phyloP scores from a whole-genome alignment of 2,329 filamentous ascomycete genomes.

The Penicillium brevicompactum region DNA sequence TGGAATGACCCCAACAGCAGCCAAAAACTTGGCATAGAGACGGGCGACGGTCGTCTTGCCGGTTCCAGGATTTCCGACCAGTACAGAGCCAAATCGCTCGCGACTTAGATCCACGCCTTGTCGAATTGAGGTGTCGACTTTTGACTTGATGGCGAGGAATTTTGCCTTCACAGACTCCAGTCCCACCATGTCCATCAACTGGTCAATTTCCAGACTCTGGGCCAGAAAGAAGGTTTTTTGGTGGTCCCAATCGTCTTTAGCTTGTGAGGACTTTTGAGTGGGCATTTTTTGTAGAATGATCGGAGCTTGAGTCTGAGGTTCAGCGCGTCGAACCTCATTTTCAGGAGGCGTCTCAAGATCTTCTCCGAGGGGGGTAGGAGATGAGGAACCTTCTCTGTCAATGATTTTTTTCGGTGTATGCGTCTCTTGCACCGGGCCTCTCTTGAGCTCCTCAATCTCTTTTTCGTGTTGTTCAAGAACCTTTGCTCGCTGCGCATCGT shows the following conservation, averaged over 20 bases:
- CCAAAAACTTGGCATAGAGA: slow-evolving; percentile 67
- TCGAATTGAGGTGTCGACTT: slow-evolving; percentile 61
- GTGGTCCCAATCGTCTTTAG: slow-evolving; percentile 61
- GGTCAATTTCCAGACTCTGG: slow-evolving; percentile 58
- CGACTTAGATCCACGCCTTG: slow-evolving; percentile 58
- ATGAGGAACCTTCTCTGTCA: background rate
- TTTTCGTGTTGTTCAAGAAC: slow-evolving; percentile 21
- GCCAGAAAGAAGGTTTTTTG: slow-evolving; percentile 59
- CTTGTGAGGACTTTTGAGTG: slow-evolving; percentile 12
- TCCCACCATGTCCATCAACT: slow-evolving; percentile 70
- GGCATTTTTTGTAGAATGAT: background rate
- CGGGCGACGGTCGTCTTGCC: slow-evolving; percentile 78
- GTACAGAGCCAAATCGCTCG: slow-evolving; percentile 63
- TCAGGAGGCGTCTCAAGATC: background rate
- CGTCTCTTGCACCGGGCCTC: background rate
- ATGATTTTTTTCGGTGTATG: background rate
- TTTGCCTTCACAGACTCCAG: slow-evolving; percentile 68
- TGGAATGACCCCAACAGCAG: slow-evolving; percentile 62
- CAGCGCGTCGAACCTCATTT: background rate
- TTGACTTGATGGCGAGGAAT: slow-evolving; percentile 65
- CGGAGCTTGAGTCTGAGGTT: background rate
- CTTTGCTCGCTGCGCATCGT: slow-evolving; percentile 22
- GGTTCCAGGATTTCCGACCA: slow-evolving; percentile 76
- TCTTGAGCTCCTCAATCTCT: slow-evolving; percentile 20
- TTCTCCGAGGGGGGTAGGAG: background rate